These are phyloP conservation scores for Leishmania mexicana DNA, from an alignment of 208 protist genomes.

Conservation along the genomic window DNA sequence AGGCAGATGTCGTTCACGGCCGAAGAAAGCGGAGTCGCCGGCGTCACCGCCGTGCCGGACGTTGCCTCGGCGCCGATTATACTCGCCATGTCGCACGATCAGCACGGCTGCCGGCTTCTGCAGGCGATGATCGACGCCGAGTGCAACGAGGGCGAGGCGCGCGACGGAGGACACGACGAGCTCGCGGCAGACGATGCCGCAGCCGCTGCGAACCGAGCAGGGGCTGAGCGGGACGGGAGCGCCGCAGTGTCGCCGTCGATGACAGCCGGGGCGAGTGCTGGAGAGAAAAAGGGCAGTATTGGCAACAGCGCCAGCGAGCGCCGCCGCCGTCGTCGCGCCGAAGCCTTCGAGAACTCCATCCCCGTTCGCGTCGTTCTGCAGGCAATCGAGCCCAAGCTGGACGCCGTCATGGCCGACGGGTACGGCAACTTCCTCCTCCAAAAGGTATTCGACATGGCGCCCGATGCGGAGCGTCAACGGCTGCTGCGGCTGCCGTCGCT, in stretches of 20 bases:
- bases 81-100: conserved; percentile 52
- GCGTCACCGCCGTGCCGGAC: conserved; percentile 5
- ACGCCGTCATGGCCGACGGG: conserved; percentile 94
- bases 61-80: conserved; percentile 25
- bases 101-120: conserved; percentile 68
- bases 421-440: conserved; percentile 98
- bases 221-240: not conserved
- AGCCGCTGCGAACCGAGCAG: not conserved
- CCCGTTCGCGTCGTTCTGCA: conserved; percentile 50
- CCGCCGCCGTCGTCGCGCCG: conserved; percentile 17
- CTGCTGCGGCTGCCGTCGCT: conserved; percentile 66
- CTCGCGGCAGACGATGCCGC: not conserved
- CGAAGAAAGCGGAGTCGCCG: not conserved
- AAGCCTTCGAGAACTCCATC: conserved; percentile 33
- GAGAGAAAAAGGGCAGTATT: not conserved
- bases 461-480: conserved; percentile 40
- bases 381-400: conserved; percentile 46
- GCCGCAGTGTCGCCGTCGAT: not conserved
- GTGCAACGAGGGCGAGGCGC: conserved; percentile 18
- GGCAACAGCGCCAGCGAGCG: conserved; percentile 7
- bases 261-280: not conserved
- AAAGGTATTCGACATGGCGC: conserved; percentile 86
- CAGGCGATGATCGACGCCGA: conserved; percentile 63
- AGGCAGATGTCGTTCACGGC: not conserved
- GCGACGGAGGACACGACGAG: not conserved